Evolutionary conservation across 176 grass and related monocot species (phyloP).

Genomic region (Themeda triandra): DNA sequence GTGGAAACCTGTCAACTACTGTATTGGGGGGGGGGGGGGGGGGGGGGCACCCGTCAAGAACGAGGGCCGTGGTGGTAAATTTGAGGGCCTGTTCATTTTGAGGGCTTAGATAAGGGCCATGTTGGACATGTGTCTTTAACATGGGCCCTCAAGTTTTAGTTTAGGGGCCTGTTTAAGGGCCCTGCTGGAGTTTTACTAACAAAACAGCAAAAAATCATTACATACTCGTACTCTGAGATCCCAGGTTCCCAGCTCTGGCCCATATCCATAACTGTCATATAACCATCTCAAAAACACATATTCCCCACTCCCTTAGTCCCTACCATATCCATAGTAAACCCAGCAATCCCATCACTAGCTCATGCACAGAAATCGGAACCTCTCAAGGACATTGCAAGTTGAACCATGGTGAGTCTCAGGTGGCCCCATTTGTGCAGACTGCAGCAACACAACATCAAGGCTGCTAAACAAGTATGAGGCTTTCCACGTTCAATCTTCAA

Average conservation of each 20-base stretch:
- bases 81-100: background rate
- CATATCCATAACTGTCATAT: background rate
- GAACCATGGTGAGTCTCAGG: background rate
- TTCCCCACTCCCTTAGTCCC: background rate
- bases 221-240: background rate
- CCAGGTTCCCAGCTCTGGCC: background rate
- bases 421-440: background rate
- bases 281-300: background rate
- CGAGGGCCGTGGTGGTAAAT: background rate
- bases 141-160: background rate
- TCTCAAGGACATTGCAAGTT: background rate
- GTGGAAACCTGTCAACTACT: background rate
- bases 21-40: background rate
- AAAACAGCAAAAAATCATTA: background rate
- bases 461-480: background rate
- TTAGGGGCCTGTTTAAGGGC: background rate
- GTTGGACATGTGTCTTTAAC: background rate
- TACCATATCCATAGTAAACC: background rate
- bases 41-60: background rate
- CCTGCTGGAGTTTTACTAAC: background rate
- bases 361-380: background rate
- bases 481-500: background rate
- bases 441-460: background rate
- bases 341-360: background rate
- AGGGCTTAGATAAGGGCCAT: background rate